phyloP scores from a whole-genome alignment of 2,329 filamentous ascomycete genomes.

The Raffaelea ambrosiae region DNA sequence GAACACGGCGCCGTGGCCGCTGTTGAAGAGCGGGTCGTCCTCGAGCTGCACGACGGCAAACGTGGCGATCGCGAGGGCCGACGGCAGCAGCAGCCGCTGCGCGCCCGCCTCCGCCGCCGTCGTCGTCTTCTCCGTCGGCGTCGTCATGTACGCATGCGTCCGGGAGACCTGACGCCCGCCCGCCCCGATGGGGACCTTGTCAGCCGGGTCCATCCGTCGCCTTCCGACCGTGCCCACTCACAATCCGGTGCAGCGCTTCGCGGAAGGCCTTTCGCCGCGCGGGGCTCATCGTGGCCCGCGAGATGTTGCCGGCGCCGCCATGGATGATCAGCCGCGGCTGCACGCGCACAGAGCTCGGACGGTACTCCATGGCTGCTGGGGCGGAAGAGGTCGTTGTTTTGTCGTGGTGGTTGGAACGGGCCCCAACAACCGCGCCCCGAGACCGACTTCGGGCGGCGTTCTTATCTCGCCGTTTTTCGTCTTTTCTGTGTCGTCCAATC shows the following conservation, averaged over 20 bases:
- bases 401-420: too few species aligned
- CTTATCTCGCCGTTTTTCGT: too few species aligned
- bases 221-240: constrained; percentile 19
- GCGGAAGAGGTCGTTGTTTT: too few species aligned
- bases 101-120: constrained; percentile 1
- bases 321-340: constrained; percentile 60
- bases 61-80: constrained; percentile 65
- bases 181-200: not conserved
- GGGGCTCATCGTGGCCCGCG: constrained; percentile 47
- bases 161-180: constrained; percentile 28
- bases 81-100: constrained; percentile 28
- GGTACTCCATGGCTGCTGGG: constrained; percentile 5
- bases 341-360: constrained; percentile 11
- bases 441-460: too few species aligned
- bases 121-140: constrained; percentile 1
- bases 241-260: constrained; percentile 51
- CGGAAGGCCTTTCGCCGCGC: constrained; percentile 51
- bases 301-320: constrained; percentile 65
- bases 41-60: constrained; percentile 70
- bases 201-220: not conserved
- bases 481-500: too few species aligned
- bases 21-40: constrained; percentile 76
- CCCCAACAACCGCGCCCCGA: too few species aligned
- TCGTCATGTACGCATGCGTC: constrained; percentile 39
- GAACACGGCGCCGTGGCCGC: constrained; percentile 76